Evolutionary conservation across 2,329 filamentous ascomycete genomes (phyloP).

Genomic region (Ophiostoma piceae): DNA sequence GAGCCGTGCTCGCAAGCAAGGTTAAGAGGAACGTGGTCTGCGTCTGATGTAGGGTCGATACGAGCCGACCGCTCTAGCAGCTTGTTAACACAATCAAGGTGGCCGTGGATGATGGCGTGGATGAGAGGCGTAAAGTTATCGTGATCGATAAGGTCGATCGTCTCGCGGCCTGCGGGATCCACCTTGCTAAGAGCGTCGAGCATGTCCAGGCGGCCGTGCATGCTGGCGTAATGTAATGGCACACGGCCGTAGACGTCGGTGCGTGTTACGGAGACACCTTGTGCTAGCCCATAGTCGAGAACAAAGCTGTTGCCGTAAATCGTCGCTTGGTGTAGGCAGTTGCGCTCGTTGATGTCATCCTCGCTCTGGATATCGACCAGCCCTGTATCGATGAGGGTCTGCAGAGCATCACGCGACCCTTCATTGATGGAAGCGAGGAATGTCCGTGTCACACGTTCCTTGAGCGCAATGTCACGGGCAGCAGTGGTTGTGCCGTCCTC

Average conservation of each 20-base stretch:
- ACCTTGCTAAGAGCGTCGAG: constrained; percentile 66
- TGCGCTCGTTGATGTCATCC: constrained; percentile 96
- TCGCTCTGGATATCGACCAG: constrained; percentile 87
- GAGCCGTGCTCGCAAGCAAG: constrained; percentile 92
- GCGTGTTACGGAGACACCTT: constrained; percentile 68
- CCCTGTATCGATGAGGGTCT: constrained; percentile 70
- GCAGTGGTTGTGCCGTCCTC: constrained; percentile 29
- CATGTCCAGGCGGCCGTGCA: constrained; percentile 86
- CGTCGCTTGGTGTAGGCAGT: constrained; percentile 92
- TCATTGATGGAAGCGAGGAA: constrained; percentile 88
- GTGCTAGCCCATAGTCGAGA: constrained; percentile 67
- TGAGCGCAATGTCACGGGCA: constrained; percentile 49
- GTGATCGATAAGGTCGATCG: constrained; percentile 84
- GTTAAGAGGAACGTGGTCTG: constrained; percentile 91
- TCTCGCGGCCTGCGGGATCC: constrained; percentile 58
- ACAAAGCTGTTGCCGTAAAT: constrained; percentile 85
- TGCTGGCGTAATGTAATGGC: constrained; percentile 90
- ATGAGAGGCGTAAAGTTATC: constrained; percentile 97
- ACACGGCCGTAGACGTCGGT: constrained; percentile 92
- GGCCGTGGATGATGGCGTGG: constrained; percentile 86
- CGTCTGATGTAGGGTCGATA: constrained; percentile 77
- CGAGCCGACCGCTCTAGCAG: constrained; percentile 74
- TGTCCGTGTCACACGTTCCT: constrained; percentile 78
- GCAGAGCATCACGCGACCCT: constrained; percentile 69
- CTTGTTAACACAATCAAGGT: constrained; percentile 71